phyloP scores from a whole-genome alignment of 352 stramenopile species.

The Phytophthora podocarpi region DNA sequence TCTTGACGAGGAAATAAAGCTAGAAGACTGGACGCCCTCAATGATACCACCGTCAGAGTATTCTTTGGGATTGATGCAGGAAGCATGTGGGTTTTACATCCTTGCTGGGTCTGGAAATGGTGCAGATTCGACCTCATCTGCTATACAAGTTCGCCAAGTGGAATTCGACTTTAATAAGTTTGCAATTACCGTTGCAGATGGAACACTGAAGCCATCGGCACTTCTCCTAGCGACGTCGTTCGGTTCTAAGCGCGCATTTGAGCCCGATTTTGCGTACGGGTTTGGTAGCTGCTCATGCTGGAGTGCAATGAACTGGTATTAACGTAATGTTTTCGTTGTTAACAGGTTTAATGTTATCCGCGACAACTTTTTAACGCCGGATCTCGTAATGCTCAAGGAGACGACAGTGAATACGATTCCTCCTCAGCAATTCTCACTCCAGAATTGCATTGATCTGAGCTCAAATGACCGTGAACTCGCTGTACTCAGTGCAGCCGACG shows the following conservation, averaged over 20 bases:
- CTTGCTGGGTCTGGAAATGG: constrained; percentile 29
- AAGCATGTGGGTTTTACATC: constrained; percentile 60
- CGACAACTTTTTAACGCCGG: constrained; percentile 64
- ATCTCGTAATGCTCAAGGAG: constrained; percentile 59
- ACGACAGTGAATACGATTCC: constrained; percentile 22
- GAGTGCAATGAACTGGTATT: neutral
- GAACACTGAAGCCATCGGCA: constrained; percentile 48
- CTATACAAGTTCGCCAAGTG: constrained; percentile 53
- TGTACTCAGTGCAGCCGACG: constrained; percentile 33
- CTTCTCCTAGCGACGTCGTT: constrained; percentile 56
- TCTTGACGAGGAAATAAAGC: constrained; percentile 47
- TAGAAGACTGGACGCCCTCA: constrained; percentile 47
- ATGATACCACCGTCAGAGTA: constrained; percentile 25
- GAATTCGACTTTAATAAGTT: constrained; percentile 68
- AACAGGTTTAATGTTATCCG: constrained; percentile 52
- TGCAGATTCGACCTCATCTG: neutral
- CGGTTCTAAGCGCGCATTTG: constrained; percentile 39
- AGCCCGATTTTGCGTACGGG: constrained; percentile 50
- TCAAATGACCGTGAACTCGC: constrained; percentile 47
- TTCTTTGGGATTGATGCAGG: constrained; percentile 41
- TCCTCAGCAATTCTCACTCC: constrained; percentile 20
- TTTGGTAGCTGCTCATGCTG: too few species aligned
- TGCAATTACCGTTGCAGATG: constrained; percentile 54
- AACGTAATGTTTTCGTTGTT: neutral
- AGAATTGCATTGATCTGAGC: constrained; percentile 52